Base-by-base conservation (phyloP, 2,329 filamentous ascomycete species). In the Penicillium sclerotigenum region DNA sequence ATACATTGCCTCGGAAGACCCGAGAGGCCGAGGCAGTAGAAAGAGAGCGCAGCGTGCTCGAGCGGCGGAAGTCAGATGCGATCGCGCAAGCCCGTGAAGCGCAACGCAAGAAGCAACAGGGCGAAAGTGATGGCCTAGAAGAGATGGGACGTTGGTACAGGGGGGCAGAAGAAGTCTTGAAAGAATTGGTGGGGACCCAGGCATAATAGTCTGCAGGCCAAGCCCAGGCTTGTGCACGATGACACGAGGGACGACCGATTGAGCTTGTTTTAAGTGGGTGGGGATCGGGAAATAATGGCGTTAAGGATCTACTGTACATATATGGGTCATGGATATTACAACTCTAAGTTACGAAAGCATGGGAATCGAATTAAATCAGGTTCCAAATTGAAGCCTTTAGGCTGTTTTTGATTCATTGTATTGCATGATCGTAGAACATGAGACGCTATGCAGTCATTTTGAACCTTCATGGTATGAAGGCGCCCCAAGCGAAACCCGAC, bases 51-150 rank as follows among this genome's bases (percentile, higher is more conserved):
- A 62, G 64, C 41, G 66, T 70, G 54, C 71, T 76, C 61, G 75
- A 68, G 76, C 80, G 48, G 74, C 76, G 36, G 74, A 80, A 51
- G 62, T 74, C 70, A 37, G 77, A 77, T 56, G 71, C 72, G 18
- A 74, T 67, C 70, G 74, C 47, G 73, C 79, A 60, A 77, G 83
- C 36, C 72, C 81, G 56, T 70, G 81, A 70, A 67, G 74, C 68
- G 20, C 70, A 70, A 67, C 75, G 66, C 64, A 75, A 62, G 70
- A 78, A 67, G 59, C 70, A 74, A 33, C 68, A 78, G 52, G 77
- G 77, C 3, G 75, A 78, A 56, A 76, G 73, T 52, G 77, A 79
- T 61, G 74, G 76, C 11, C 62, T 78, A 16, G 76, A 78, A 58
- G 75, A 79, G 57, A 71, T 74, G 68, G 77, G 76, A 18, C 68